phyloP scores from a whole-genome alignment of 1,284 basidiomycete species.

The Hymenochaete sp. region DNA sequence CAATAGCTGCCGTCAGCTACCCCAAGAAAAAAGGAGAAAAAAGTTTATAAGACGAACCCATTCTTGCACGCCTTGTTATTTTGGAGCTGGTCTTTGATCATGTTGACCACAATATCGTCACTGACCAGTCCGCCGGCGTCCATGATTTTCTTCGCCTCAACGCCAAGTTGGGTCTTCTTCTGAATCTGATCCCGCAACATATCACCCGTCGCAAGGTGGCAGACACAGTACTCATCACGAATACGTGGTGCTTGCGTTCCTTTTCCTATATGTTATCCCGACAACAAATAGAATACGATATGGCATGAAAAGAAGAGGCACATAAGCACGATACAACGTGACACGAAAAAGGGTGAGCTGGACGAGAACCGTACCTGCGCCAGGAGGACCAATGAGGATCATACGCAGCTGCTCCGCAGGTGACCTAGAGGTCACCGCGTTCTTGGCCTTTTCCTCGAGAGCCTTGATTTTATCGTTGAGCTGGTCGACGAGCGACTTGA shows the following conservation, averaged over 20 bases:
- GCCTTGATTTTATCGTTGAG: constrained; percentile 70
- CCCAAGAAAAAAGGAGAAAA: background rate
- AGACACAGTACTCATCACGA: constrained; percentile 88
- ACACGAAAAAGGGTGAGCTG: background rate
- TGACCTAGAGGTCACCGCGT: constrained; percentile 37
- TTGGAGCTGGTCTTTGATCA: constrained; percentile 95
- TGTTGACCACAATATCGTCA: constrained; percentile 96
- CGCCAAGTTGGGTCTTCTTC: constrained; percentile 81
- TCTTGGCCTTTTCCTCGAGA: constrained; percentile 60
- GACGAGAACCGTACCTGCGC: constrained; percentile 64
- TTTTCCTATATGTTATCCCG: constrained; percentile 56
- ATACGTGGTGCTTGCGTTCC: constrained; percentile 96
- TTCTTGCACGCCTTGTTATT: constrained; percentile 90
- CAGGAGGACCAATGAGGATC: constrained; percentile 93
- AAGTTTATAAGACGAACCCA: constrained; percentile 55
- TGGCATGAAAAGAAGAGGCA: background rate
- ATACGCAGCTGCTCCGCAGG: constrained; percentile 80
- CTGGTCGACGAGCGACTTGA: constrained; percentile 81
- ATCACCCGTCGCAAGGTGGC: constrained; percentile 97
- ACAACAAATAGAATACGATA: constrained; percentile 4
- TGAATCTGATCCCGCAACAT: constrained; percentile 95
- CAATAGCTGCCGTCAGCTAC: background rate
- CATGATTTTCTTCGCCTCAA: constrained; percentile 97
- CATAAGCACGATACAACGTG: background rate
- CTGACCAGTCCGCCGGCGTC: constrained; percentile 88